Conservation (phyloP, 306 rosid species). For the Argentina anserina region DNA sequence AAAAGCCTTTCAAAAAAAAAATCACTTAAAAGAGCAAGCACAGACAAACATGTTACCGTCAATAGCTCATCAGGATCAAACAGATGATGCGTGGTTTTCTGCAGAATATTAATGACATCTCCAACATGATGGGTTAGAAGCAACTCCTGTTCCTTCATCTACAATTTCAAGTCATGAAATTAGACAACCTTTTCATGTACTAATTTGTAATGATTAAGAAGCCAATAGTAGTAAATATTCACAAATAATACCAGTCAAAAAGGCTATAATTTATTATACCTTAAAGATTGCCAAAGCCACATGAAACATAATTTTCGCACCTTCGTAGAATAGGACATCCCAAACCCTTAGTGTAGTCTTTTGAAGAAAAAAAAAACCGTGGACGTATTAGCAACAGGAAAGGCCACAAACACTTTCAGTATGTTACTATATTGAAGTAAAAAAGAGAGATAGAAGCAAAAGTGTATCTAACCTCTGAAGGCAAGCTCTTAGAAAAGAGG, state of each 20-base stretch:
- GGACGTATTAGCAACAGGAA: constrained; percentile 21
- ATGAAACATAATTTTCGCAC: constrained; percentile 87
- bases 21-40: not conserved
- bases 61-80: constrained; percentile 93
- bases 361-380: constrained; percentile 8
- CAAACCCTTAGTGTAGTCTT: constrained; percentile 93
- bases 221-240: not conserved
- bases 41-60: constrained; percentile 44
- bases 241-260: not conserved
- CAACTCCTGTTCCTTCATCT: constrained; percentile 95
- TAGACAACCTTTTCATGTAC: constrained; percentile 8
- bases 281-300: constrained; percentile 93
- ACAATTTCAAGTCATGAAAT: constrained; percentile 32
- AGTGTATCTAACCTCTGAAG: constrained; percentile 71
- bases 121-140: constrained; percentile 82
- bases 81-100: constrained; percentile 80
- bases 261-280: constrained; percentile 40
- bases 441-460: not conserved
- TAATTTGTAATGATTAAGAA: not conserved
- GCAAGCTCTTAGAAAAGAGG: constrained; percentile 88
- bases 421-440: not conserved
- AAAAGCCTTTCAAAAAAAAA: too few species aligned
- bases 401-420: constrained; percentile 17
- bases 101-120: constrained; percentile 78
- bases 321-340: constrained; percentile 96